phyloP scores from a whole-genome alignment of 2,329 filamentous ascomycete genomes.

The Neurospora crassa region DNA sequence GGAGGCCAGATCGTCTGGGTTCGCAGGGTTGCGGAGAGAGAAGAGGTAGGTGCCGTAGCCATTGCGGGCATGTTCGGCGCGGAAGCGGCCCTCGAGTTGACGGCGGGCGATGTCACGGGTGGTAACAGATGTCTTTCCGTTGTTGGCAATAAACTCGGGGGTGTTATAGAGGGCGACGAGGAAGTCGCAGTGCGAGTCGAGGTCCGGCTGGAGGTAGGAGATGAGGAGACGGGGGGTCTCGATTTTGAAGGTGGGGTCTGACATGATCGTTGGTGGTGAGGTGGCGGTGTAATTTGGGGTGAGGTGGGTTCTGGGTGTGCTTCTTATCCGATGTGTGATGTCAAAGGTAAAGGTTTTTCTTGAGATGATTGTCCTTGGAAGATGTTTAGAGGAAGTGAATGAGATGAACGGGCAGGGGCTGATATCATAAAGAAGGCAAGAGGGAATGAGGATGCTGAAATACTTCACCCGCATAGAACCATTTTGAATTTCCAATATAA shows the following conservation, averaged over 20 bases:
- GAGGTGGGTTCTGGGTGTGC: not conserved
- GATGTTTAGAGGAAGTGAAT: not conserved
- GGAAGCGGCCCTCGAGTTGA: conserved; percentile 8
- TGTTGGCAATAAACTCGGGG: conserved; percentile 15
- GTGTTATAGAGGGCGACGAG: conserved; percentile 19
- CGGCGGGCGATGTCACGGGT: conserved; percentile 14
- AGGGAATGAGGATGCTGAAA: not conserved
- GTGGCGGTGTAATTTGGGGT: not conserved
- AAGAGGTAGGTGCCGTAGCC: conserved; percentile 23
- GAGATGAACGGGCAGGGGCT: not conserved
- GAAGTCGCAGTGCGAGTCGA: conserved; percentile 20
- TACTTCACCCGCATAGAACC: not conserved
- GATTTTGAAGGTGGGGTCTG: conserved; percentile 17
- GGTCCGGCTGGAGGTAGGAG: conserved; percentile 12
- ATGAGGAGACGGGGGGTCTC: conserved; percentile 18
- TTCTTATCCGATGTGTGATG: not conserved
- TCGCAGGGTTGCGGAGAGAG: conserved; percentile 11
- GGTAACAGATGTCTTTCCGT: conserved; percentile 12
- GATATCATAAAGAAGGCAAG: not conserved
- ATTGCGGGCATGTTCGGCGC: conserved; percentile 14
- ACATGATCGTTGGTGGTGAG: conserved; percentile 5
- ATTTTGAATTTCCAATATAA: not conserved
- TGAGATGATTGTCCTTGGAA: not conserved
- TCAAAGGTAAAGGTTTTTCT: no score
- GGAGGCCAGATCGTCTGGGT: not conserved